Percentiles rank a stretch among this genome's conserved stretches.
Evolutionary conservation across 2,329 filamentous ascomycete species (phyloP).

Genomic region (Rosellinia necatrix): DNA sequence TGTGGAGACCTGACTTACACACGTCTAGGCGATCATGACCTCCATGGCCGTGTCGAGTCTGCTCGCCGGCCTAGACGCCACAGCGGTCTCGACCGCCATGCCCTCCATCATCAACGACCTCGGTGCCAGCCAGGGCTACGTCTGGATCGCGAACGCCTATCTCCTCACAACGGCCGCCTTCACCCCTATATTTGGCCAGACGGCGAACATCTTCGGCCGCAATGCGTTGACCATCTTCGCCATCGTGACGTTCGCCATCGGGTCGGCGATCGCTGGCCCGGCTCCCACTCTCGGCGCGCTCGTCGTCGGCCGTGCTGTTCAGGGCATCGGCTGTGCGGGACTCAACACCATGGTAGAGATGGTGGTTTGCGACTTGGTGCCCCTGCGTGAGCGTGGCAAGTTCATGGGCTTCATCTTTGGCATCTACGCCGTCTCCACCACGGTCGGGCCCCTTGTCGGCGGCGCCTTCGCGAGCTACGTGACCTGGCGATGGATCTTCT

Average conservation of each 20-base stretch:
- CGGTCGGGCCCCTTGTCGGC: constrained; percentile 31
- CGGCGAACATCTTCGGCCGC: constrained; percentile 53
- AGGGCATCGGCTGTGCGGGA: constrained; percentile 51
- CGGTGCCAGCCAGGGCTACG: constrained; percentile 21
- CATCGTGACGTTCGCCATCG: constrained; percentile 58
- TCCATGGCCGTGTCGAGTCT: constrained; percentile 15
- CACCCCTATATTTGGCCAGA: constrained; percentile 51
- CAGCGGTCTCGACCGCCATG: constrained; percentile 29
- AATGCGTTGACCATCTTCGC: constrained; percentile 46
- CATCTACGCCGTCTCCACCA: constrained; percentile 18
- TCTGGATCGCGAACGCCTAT: constrained; percentile 30
- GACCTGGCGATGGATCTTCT: constrained; percentile 36
- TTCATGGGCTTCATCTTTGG: constrained; percentile 26
- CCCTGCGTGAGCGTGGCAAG: constrained; percentile 11
- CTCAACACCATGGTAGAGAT: constrained; percentile 41
- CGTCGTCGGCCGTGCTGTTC: constrained; percentile 53
- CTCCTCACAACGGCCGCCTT: constrained; percentile 43
- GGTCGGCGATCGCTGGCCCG: constrained; percentile 42
- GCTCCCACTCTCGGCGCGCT: constrained; percentile 43
- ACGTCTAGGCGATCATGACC: constrained; percentile 15
- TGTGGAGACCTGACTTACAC: background rate
- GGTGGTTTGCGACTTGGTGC: constrained; percentile 31
- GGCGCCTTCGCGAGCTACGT: constrained; percentile 23
- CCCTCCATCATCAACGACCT: constrained; percentile 30
- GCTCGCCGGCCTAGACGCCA: constrained; percentile 25